Conservation (phyloP, 1,284 basidiomycete species). For the Leccinum subfulvum region DNA sequence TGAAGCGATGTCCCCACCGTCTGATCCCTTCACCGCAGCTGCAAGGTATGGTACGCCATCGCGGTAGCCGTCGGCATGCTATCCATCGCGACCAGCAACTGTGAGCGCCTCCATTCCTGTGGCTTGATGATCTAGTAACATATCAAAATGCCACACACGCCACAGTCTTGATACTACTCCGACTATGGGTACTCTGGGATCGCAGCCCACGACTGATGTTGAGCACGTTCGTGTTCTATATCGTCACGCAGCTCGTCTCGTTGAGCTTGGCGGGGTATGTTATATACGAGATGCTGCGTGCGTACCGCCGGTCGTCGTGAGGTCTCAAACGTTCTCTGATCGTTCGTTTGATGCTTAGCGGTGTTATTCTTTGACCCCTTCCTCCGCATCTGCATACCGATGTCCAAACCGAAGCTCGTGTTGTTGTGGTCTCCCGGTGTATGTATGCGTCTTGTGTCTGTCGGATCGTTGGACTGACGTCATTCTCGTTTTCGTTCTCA, state of each 20-base stretch:
- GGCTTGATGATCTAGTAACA: conserved; percentile 1
- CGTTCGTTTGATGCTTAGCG: conserved; percentile 9
- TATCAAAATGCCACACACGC: background rate
- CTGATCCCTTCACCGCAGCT: conserved; percentile 25
- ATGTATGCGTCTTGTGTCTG: background rate
- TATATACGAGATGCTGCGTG: conserved; percentile 36
- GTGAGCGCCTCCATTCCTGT: conserved; percentile 26
- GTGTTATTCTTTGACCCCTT: conserved; percentile 9
- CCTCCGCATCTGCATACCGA: conserved; percentile 20
- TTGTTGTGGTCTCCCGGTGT: conserved; percentile 38
- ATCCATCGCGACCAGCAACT: conserved; percentile 40
- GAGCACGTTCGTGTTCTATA: conserved; percentile 31
- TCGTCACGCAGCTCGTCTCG: conserved; percentile 32
- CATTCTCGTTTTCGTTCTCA: background rate
- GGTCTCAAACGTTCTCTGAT: background rate
- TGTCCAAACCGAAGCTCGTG: conserved; percentile 15
- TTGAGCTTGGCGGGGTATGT: conserved; percentile 30
- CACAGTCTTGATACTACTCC: conserved; percentile 38
- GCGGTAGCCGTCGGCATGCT: conserved; percentile 34
- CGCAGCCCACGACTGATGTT: conserved; percentile 36
- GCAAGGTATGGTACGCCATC: conserved; percentile 36
- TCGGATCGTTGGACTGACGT: background rate
- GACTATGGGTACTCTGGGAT: conserved; percentile 44
- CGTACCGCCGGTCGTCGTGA: conserved; percentile 6
- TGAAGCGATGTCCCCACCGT: background rate